Evolutionary conservation across 768 basidiomycete genomes (phyloP).

Genomic region (Xerocomellus amylosporus): DNA sequence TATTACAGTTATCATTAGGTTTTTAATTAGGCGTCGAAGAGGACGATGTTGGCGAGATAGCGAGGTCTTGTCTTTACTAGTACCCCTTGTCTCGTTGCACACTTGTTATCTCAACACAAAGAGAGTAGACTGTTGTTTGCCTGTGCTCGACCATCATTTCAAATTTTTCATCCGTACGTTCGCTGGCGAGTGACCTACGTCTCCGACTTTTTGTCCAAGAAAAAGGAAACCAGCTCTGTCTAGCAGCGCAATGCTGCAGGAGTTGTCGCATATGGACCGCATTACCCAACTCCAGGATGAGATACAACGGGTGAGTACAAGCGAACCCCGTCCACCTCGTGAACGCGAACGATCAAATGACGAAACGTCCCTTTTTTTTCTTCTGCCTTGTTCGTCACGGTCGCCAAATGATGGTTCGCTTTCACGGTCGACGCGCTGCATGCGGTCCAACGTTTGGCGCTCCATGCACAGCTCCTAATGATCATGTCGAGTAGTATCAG

Average conservation of each 20-base stretch:
- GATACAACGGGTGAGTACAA: slow-evolving; percentile 68
- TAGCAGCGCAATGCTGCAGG: slow-evolving; percentile 83
- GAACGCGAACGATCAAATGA: not conserved
- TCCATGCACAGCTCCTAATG: slow-evolving; percentile 61
- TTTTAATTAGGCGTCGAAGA: not conserved
- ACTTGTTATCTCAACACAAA: not conserved
- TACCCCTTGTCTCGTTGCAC: not conserved
- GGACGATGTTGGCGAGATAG: not conserved
- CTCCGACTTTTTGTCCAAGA: slow-evolving; percentile 12
- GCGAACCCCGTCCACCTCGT: not conserved
- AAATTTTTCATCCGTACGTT: not conserved
- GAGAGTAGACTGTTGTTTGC: not conserved
- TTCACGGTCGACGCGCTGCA: not conserved
- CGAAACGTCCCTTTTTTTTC: not conserved
- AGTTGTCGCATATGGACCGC: slow-evolving; percentile 92
- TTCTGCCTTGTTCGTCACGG: not conserved
- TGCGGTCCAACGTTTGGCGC: not conserved
- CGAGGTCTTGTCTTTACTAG: not conserved
- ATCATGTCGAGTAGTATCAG: slow-evolving; percentile 84
- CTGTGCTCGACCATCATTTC: not conserved
- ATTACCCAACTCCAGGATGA: slow-evolving; percentile 95
- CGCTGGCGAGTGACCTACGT: slow-evolving; percentile 10
- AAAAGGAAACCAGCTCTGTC: slow-evolving; percentile 5
- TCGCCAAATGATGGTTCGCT: not conserved
- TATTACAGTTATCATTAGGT: not conserved